Evolutionary conservation across 192 early-diverging fungal species (phyloP), one percentile per base, ranked within the genome.

Genomic region (Linderina pennispora): DNA sequence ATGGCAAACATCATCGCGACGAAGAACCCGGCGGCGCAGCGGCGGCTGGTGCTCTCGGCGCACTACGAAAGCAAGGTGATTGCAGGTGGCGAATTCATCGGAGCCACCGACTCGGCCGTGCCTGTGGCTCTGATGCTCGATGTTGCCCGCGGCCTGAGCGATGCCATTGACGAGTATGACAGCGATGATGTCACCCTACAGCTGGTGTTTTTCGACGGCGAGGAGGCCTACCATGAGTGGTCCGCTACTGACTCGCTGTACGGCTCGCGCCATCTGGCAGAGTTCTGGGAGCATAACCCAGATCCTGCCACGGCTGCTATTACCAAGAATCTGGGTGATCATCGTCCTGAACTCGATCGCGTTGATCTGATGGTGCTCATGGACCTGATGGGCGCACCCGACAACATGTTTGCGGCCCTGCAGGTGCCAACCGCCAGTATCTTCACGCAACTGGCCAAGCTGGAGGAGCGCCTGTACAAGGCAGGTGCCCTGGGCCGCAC

Each of bases 171-270:
- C 17, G 60, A 63, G 35, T 45, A 60, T 39, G 40, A 40, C 1
- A 57, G 63, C 23, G 18, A 50, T 25, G 75, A 80, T 23, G 63
- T 77, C 0, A 87, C 84, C 8, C 33, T 96, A 36, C 94, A 98
- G 62, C 41, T 98, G n/a, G 77, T 98, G 18, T 98, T 98, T 48
- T 96, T 98, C 63, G 94, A 98, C 59, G 94, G 94, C 23, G 94
- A 98, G 46, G 94, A 98, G 55, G 91, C 94, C 3, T 90, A 91
- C 58, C 48, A 41, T 15, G 50, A 75, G 2, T 95, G 92, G 92
- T 73, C 80, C 3, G 47, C 17, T 6, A 78, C 62, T 0, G 92
- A 97, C 70, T 97, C 94, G 13, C 64, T 91, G 11, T 97, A 97
- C 72, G 94, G 94, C 5, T 79, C 90, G 24, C 77, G 79, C 23